Evolutionary conservation across 2,329 filamentous ascomycete genomes (phyloP).

Genomic region (Claviceps capensis): DNA sequence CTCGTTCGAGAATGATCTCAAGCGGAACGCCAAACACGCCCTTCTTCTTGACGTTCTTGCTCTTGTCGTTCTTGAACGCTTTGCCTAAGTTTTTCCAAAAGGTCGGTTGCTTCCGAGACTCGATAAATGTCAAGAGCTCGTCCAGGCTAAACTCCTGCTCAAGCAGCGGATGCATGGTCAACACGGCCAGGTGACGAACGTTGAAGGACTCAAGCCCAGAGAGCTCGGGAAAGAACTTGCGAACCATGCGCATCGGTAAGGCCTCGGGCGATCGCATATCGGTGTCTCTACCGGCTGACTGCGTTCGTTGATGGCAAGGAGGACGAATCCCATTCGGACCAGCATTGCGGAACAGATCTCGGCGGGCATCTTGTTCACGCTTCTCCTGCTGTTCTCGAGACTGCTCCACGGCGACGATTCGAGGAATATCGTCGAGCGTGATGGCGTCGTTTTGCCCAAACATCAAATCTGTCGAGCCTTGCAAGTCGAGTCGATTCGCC

Average conservation of each 20-base stretch:
- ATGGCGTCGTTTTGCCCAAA: constrained; percentile 85
- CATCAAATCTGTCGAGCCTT: constrained; percentile 60
- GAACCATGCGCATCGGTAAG: constrained; percentile 40
- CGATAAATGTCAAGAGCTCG: constrained; percentile 82
- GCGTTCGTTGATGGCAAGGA: constrained; percentile 54
- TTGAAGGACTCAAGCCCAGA: constrained; percentile 96
- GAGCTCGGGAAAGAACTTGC: constrained; percentile 91
- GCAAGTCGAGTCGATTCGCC: constrained; percentile 15
- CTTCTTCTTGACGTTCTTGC: constrained; percentile 73
- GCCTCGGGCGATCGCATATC: constrained; percentile 38
- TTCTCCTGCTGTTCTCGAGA: constrained; percentile 80
- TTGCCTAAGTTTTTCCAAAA: constrained; percentile 99
- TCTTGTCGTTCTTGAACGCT: constrained; percentile 78
- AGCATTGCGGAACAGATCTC: constrained; percentile 52
- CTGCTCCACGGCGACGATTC: constrained; percentile 91
- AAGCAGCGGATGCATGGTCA: constrained; percentile 87
- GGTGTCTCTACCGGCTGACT: constrained; percentile 36
- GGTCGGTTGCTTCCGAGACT: constrained; percentile 74
- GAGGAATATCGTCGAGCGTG: constrained; percentile 88
- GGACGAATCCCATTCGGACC: constrained; percentile 29
- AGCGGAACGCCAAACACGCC: constrained; percentile 84
- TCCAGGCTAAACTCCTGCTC: constrained; percentile 88
- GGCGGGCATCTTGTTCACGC: constrained; percentile 35
- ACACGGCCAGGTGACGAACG: constrained; percentile 82
- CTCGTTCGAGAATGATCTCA: constrained; percentile 79